Base-by-base conservation (phyloP, 257 asterid genomes). In the Galeopsis tetrahit region DNA sequence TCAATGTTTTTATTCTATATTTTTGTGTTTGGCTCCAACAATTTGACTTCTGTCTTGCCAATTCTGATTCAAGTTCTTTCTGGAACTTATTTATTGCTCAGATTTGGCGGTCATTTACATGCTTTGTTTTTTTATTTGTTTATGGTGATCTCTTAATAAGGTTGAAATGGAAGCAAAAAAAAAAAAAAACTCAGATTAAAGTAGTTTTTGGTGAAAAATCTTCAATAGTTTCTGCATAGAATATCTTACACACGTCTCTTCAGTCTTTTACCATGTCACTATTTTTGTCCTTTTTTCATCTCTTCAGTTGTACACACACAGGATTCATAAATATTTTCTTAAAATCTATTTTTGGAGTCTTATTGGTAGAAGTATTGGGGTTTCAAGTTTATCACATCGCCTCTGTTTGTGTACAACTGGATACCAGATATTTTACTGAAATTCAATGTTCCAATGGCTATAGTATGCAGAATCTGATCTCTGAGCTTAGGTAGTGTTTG, bases 401-500 rank as follows among this genome's bases (percentile, higher is more conserved):
- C 3, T 58, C 51, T 44, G 32, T 58, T 70, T 59, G 65, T 43
- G 17, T 70, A 43, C 40, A 57, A 8, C 4, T 48, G 11, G 15
- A 49, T 35, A 14, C 28, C 38, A 46, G 66, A 61, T 34, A 15
- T 55, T 13, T 35, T 9, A 46, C 52, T 11, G 7, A 76, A 33
- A 69, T 31, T 17, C 42, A 38, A 8, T 40, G 13, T 38, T 53
- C 35, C 11, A 15, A 53, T 2, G 34, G 36, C 34, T 53, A 39
- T 10, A 44, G 32, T 11, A 36, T 52, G 14, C 56, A 13, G 15
- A 71, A 71, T 14, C 32, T 71, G 36, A 28, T 15, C 68, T 35
- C 11, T 10, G 33, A 61, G 53, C 28, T 63, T 63, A 17, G 34
- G 55, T 21, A 53, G 72, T 65, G 36, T 33, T 55, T 53, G 49